Evolutionary conservation across 2,329 filamentous ascomycete genomes (phyloP), one percentile per base, ranked within the genome.

Genomic region (Colletotrichum lini): DNA sequence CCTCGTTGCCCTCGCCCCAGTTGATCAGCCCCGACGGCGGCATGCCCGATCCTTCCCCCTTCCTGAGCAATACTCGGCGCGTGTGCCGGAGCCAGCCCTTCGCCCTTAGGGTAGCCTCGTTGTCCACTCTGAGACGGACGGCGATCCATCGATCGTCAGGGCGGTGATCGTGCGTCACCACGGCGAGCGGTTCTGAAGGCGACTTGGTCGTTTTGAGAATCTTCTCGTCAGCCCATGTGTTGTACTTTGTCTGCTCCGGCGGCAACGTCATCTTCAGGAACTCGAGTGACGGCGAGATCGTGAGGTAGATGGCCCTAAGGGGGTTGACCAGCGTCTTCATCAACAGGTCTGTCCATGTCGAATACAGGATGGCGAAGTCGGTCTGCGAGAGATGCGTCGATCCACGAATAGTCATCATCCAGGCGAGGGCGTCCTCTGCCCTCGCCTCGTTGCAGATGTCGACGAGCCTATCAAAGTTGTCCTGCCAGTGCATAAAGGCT

Each of bases 401-500:
- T 35, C 91, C 91, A 47, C 84, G 82, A 61, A 87, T 82, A 35
- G 86, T 85, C 76, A 87, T 79, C 79, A 88, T 85, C 86, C 86
- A 89, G 56, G 82, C 84, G 2, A 82, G 79, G 2, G 79, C 79
- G 13, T 84, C 84, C 10, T 84, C 82, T 12, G 83, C 82, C 49
- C 82, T 84, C 4, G 84, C 87, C 79, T 93, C 90, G 30, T 85
- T 80, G 77, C 89, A 88, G 18, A 93, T 81, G 0, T 83, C 81
- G 72, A 87, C 83, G 12, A 92, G 84, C 45, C 87, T 84, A 50
- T 88, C 81, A 76, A 91, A 91, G 72, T 92, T 93, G 2, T 85
- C 83, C 26, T 87, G 85, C 91, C 91, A 93, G 79, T 92, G 91
- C 84, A 92, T 92, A 80, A 93, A 93, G 0, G 90, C 91, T 78